Conservation (phyloP, 2,329 filamentous ascomycete genomes). For the Sclerotinia subarctica region DNA sequence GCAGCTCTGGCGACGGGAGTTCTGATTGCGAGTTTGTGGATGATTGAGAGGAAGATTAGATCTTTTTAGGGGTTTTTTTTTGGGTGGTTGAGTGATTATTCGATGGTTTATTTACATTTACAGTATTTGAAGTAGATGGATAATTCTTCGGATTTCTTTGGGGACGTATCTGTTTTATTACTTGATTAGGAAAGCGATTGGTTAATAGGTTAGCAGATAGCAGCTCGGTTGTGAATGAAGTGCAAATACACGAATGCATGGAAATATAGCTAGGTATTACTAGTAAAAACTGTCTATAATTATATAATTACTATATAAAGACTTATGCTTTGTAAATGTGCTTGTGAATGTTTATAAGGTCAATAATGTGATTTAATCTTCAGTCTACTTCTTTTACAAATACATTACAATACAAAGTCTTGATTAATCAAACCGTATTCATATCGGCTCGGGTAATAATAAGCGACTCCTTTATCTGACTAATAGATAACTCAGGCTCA, state of each 20-base stretch:
- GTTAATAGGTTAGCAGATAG: background rate
- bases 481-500: background rate
- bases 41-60: background rate
- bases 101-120: background rate
- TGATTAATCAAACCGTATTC: background rate
- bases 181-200: background rate
- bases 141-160: background rate
- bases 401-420: background rate
- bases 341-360: too few relatives aligned
- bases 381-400: background rate
- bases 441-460: background rate
- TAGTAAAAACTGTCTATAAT: background rate
- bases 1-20: background rate
- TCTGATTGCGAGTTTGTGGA: background rate
- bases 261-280: too few relatives aligned
- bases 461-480: background rate
- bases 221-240: background rate
- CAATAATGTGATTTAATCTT: background rate
- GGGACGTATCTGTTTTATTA: background rate
- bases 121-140: background rate
- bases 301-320: too few relatives aligned
- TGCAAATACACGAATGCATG: background rate
- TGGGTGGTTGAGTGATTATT: accelerated
- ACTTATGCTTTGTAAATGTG: too few relatives aligned
- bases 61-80: background rate